Evolutionary conservation across 2,329 filamentous ascomycete species (phyloP).

Genomic region (Fusarium sambucinum): DNA sequence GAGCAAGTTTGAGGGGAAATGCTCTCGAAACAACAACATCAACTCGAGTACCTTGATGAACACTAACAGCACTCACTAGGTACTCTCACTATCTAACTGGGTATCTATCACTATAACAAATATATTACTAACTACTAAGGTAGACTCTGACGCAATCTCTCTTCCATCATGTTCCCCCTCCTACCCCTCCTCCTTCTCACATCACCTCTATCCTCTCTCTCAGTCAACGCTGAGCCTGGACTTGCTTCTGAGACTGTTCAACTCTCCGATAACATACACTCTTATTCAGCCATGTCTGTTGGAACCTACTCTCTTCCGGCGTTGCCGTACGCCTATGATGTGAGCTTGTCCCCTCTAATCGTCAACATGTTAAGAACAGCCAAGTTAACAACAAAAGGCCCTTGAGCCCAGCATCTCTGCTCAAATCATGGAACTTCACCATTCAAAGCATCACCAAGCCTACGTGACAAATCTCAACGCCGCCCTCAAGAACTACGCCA

Average conservation of each 20-base stretch:
- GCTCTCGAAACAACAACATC: constrained; percentile 27
- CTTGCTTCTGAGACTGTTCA: constrained; percentile 5
- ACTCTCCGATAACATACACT: constrained; percentile 1
- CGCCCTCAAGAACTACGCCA: constrained; percentile 69
- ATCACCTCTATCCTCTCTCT: constrained; percentile 9
- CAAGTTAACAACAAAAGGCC: constrained; percentile 60
- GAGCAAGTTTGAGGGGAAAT: constrained; percentile 48
- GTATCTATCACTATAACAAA: too few relatives aligned
- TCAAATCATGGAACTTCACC: constrained; percentile 86
- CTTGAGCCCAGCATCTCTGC: constrained; percentile 79
- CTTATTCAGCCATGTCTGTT: constrained; percentile 51
- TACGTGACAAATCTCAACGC: constrained; percentile 83
- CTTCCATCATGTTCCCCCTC: constrained; percentile 23
- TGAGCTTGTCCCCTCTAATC: constrained; percentile 54
- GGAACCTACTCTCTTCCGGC: constrained; percentile 70
- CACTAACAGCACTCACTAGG: neutral
- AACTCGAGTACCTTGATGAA: constrained; percentile 37
- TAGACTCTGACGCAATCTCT: constrained; percentile 37
- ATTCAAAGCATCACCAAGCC: constrained; percentile 82
- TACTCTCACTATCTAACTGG: neutral
- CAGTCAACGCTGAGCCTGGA: constrained; percentile 1
- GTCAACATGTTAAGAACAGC: too few relatives aligned
- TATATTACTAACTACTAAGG: constrained; percentile 28
- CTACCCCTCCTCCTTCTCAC: constrained; percentile 38
- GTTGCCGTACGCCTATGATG: constrained; percentile 78